phyloP scores from a whole-genome alignment of 176 grass and related monocot species.

The Puccinellia tenuiflora region DNA sequence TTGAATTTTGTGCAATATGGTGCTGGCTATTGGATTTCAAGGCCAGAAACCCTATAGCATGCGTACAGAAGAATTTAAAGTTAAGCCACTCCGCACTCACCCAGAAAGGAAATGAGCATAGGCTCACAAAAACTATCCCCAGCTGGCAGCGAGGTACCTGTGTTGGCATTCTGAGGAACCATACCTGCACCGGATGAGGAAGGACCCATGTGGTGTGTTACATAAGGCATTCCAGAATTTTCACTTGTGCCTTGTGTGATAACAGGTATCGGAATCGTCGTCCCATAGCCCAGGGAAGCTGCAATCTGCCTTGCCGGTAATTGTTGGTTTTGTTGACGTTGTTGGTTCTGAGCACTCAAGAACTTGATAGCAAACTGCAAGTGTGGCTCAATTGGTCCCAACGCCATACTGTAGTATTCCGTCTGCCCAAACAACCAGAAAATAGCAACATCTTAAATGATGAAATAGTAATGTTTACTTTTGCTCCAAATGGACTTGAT shows the following conservation, averaged over 20 bases:
- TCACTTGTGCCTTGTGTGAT: conserved; percentile 43
- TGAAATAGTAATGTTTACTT: conserved; percentile 15
- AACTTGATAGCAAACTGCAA: conserved; percentile 38
- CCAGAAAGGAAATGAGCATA: neutral
- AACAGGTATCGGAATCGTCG: conserved; percentile 79
- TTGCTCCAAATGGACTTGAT: neutral
- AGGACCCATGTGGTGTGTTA: conserved; percentile 41
- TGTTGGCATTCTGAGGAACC: conserved; percentile 45
- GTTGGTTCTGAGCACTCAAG: conserved; percentile 25
- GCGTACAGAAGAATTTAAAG: conserved; percentile 5
- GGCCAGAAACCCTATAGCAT: neutral
- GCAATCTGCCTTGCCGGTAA: conserved; percentile 28
- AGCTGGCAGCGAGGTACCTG: conserved; percentile 41
- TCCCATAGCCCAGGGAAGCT: conserved; percentile 50
- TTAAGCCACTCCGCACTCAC: neutral
- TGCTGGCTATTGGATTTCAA: conserved; percentile 3
- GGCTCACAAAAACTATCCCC: conserved; percentile 16
- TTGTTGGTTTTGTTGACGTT: conserved; percentile 34
- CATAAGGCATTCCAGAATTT: conserved; percentile 46
- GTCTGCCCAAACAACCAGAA: conserved; percentile 46
- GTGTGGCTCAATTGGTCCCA: conserved; percentile 5
- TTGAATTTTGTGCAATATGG: neutral
- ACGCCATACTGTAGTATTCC: conserved; percentile 62
- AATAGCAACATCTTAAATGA: conserved; percentile 2
- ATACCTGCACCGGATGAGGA: conserved; percentile 36